Conservation (phyloP, 345 rosid genomes). For the Salix viminalis region DNA sequence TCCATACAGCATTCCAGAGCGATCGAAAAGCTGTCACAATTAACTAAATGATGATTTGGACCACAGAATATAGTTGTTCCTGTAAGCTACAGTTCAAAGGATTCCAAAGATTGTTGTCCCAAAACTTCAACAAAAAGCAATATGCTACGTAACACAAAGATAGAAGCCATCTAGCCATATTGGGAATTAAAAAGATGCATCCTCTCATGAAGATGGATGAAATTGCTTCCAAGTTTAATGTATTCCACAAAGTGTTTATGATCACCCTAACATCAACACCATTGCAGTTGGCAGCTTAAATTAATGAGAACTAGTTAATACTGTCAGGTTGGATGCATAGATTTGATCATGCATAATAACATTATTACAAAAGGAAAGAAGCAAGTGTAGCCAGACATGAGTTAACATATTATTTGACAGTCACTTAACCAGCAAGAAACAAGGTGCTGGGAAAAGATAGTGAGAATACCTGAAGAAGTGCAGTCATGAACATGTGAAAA, state of each 20-base stretch:
- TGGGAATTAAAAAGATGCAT: neutral
- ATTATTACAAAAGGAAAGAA: neutral
- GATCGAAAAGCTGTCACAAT: slow-evolving; percentile 69
- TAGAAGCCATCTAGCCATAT: neutral
- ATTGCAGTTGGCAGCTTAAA: neutral
- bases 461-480: slow-evolving; percentile 74
- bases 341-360: neutral
- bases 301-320: neutral
- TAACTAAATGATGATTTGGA: neutral
- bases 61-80: neutral
- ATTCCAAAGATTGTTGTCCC: neutral
- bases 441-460: neutral
- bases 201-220: neutral
- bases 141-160: neutral
- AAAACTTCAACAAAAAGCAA: neutral
- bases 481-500: slow-evolving; percentile 84
- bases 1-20: slow-evolving; percentile 66
- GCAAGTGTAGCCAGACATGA: neutral
- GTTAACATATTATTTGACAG: neutral
- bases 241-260: neutral
- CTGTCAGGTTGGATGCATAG: neutral
- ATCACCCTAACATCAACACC: neutral
- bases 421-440: neutral
- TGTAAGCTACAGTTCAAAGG: neutral
- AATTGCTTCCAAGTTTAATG: neutral